These are phyloP conservation scores for Zelonia costaricensis DNA, from an alignment of 208 protist genomes.

Conservation along the genomic window DNA sequence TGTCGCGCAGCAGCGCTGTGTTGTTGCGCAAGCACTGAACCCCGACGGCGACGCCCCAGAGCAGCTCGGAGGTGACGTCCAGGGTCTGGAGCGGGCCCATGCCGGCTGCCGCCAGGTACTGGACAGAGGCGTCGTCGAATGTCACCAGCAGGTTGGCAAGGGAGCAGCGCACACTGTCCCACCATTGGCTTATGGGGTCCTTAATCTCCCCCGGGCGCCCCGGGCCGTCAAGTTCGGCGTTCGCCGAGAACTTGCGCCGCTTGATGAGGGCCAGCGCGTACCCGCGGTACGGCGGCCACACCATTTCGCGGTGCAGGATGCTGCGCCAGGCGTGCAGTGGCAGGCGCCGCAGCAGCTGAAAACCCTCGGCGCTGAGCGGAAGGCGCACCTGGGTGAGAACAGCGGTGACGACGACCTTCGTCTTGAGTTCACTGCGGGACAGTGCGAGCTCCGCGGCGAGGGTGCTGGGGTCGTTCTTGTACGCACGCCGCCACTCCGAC, in stretches of 20 bases:
- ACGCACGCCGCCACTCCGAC: no score
- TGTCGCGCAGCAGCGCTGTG: neutral
- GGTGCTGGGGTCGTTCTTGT: no score
- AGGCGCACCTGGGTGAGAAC: neutral
- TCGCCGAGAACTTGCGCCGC: neutral
- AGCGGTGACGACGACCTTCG: no score
- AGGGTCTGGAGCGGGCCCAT: conserved; percentile 6
- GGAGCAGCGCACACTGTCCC: neutral
- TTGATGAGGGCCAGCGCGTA: neutral
- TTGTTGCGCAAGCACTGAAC: neutral
- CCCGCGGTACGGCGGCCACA: conserved; percentile 4
- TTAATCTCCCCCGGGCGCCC: no score
- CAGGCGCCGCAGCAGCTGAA: conserved; percentile 6
- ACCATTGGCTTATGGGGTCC: neutral
- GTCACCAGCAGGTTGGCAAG: neutral
- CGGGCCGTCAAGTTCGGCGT: neutral
- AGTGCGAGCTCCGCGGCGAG: no score
- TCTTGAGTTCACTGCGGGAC: no score
- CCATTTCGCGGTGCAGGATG: neutral
- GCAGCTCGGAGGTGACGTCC: conserved; percentile 1
- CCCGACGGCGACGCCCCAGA: neutral
- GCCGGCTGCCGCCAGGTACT: neutral
- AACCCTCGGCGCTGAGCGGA: neutral
- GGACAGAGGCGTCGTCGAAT: neutral
- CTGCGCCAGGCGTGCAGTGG: conserved; percentile 1